Percentiles rank a stretch among this genome's conserved stretches.
These are phyloP conservation scores for Arabidopsis thaliana DNA, from an alignment of 345 rosid species.

Conservation along the genomic window DNA sequence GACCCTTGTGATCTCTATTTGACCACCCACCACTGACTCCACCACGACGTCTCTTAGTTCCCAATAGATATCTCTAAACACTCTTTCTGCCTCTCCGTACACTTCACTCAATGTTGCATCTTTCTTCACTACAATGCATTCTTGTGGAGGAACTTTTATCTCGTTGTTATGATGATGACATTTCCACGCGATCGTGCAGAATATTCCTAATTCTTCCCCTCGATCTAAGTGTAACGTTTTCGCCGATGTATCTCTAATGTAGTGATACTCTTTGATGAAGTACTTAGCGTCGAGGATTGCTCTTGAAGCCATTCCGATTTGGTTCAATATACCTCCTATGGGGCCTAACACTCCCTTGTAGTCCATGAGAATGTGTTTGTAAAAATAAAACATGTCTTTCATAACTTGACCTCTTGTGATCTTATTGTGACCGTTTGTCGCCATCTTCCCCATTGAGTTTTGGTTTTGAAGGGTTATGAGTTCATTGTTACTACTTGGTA, in stretches of 20 bases:
- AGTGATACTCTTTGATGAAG: conserved; percentile 66
- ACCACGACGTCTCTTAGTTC: conserved; percentile 61
- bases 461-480: conserved; percentile 45
- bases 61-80: conserved; percentile 74
- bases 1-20: conserved; percentile 48
- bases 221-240: conserved; percentile 38
- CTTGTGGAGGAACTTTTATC: conserved; percentile 57
- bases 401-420: conserved; percentile 67
- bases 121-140: conserved; percentile 62
- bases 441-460: conserved; percentile 47
- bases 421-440: conserved; percentile 45
- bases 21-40: conserved; percentile 53
- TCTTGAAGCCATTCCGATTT: conserved; percentile 63
- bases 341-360: conserved; percentile 48
- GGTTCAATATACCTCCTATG: conserved; percentile 52
- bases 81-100: conserved; percentile 61
- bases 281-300: conserved; percentile 75
- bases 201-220: conserved; percentile 57
- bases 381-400: conserved; percentile 68
- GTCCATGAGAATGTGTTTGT: conserved; percentile 61
- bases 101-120: conserved; percentile 72
- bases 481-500: conserved; percentile 53
- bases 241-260: conserved; percentile 33
- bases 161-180: conserved; percentile 40
- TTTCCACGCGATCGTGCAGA: conserved; percentile 58